Conservation (phyloP, 2,329 filamentous ascomycete genomes). For the Leptographium galeiforme region DNA sequence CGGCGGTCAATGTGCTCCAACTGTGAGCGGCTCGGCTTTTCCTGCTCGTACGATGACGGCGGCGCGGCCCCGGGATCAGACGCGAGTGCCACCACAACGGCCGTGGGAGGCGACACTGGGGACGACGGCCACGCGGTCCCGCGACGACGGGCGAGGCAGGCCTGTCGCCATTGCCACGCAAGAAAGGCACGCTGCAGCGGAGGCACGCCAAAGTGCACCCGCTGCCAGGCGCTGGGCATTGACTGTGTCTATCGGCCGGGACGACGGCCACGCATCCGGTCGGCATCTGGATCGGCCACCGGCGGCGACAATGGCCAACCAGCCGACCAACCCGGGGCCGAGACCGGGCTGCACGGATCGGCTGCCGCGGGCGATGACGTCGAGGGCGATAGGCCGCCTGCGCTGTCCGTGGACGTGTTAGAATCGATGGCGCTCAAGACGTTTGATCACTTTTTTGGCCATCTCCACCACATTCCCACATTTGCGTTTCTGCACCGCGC, state of each 20-base stretch:
- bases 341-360: background rate
- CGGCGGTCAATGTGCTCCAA: constrained; percentile 40
- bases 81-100: constrained; percentile 8
- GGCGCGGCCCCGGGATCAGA: constrained; percentile 15
- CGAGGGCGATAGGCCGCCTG: too few species aligned
- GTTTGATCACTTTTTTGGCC: constrained; percentile 44
- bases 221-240: constrained; percentile 36
- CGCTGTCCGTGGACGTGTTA: constrained; percentile 21
- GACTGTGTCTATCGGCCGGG: constrained; percentile 41
- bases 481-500: constrained; percentile 46
- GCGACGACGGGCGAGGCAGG: constrained; percentile 40
- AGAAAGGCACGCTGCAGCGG: constrained; percentile 46
- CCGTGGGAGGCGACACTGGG: constrained; percentile 3
- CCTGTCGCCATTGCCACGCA: constrained; percentile 43
- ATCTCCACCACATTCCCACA: constrained; percentile 45
- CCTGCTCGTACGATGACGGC: constrained; percentile 41
- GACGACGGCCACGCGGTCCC: constrained; percentile 26
- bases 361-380: background rate
- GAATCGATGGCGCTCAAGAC: constrained; percentile 37
- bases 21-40: constrained; percentile 44
- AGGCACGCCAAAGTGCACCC: constrained; percentile 40
- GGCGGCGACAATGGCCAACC: background rate
- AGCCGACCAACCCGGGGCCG: background rate
- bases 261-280: constrained; percentile 22
- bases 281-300: background rate